Conservation (phyloP, 768 basidiomycete genomes). For the Cyclocybe aegerita region DNA sequence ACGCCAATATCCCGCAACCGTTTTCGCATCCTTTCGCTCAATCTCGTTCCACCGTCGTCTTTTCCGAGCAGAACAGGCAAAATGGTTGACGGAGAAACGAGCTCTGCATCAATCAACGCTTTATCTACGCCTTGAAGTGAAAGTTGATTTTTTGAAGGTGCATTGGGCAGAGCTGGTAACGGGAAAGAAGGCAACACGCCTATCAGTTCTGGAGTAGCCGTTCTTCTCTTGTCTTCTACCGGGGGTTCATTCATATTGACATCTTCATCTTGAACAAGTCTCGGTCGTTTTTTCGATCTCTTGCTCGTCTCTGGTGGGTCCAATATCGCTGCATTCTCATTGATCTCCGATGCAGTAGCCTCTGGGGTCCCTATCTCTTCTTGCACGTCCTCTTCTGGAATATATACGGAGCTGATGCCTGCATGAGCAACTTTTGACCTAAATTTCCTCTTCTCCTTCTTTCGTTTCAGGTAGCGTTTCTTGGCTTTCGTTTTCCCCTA, state of each 20-base stretch:
- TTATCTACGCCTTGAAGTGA: slow-evolving; percentile 78
- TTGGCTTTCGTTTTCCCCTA: background rate
- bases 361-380: no score
- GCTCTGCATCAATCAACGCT: slow-evolving; percentile 66
- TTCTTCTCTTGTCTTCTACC: background rate
- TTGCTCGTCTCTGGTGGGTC: background rate
- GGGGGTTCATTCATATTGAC: background rate
- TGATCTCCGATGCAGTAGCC: no score
- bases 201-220: slow-evolving; percentile 11
- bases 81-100: slow-evolving; percentile 56
- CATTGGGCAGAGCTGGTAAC: slow-evolving; percentile 59
- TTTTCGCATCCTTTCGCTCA: slow-evolving; percentile 59
- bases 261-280: background rate
- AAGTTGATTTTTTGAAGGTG: slow-evolving; percentile 69
- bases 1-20: slow-evolving; percentile 77
- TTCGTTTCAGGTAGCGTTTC: no score
- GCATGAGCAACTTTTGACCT: no score
- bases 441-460: no score
- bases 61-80: slow-evolving; percentile 44
- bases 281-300: slow-evolving; percentile 3
- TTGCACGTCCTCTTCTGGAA: no score
- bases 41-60: slow-evolving; percentile 41
- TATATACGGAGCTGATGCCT: no score
- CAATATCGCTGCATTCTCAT: no score
- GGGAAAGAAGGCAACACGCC: slow-evolving; percentile 68